Percentiles rank a stretch among this genome's conserved stretches.
Conservation (phyloP, 345 rosid genomes). For the Garcia nutans region DNA sequence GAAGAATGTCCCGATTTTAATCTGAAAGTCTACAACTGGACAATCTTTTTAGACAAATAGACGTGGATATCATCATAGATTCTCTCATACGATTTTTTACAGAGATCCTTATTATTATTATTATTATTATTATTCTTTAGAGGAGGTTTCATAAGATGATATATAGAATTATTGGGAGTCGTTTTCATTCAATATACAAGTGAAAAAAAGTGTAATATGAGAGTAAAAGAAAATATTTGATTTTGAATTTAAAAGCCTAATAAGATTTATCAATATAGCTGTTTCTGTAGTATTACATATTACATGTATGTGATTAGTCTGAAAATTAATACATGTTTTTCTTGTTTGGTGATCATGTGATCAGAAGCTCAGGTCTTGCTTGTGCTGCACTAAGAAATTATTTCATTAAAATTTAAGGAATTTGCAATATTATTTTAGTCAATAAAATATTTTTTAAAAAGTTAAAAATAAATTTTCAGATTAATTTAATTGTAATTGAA, state of each 20-base stretch:
- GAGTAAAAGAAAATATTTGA: background rate
- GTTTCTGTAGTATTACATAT: background rate
- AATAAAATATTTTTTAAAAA: too few species aligned
- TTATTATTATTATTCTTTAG: too few species aligned
- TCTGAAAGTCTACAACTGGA: conserved; percentile 68
- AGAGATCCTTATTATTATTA: background rate
- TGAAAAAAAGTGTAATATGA: background rate
- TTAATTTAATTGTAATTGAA: too few species aligned
- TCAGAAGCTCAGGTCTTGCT: too few species aligned
- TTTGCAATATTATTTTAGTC: too few species aligned
- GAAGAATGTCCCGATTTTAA: conserved; percentile 48
- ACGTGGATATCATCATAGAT: background rate
- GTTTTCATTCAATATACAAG: too few species aligned
- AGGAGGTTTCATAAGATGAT: background rate
- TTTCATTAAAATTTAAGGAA: too few species aligned
- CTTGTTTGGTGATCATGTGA: too few species aligned
- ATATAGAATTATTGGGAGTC: background rate
- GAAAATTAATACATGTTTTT: too few species aligned
- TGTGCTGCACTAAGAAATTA: too few species aligned
- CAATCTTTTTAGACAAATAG: conserved; percentile 31
- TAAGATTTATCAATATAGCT: background rate
- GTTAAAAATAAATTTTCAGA: too few species aligned
- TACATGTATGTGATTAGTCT: too few species aligned
- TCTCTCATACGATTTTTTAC: background rate
- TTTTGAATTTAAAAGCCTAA: background rate